These are phyloP conservation scores for Penicillium sp. DNA, from an alignment of 2,329 filamentous ascomycete genomes.

Conservation along the genomic window DNA sequence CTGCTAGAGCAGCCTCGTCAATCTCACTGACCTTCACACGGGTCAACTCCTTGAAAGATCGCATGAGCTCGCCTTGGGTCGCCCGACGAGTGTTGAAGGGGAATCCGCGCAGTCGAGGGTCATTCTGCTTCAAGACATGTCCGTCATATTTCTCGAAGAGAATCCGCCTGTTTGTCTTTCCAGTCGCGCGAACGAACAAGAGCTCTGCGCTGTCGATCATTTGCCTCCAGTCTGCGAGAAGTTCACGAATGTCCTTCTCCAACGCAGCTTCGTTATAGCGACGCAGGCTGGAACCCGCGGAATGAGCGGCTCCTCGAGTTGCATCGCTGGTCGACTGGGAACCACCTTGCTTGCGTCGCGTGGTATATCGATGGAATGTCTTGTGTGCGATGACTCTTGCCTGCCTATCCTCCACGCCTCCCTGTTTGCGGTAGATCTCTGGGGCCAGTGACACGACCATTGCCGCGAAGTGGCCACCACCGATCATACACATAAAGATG, in stretches of 20 bases:
- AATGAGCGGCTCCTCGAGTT: constrained; percentile 91
- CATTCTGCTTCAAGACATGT: constrained; percentile 78
- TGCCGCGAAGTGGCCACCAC: constrained; percentile 93
- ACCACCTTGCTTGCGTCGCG: constrained; percentile 92
- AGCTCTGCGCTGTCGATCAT: constrained; percentile 84
- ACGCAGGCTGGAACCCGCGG: constrained; percentile 84
- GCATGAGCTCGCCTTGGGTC: constrained; percentile 92
- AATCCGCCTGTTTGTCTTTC: constrained; percentile 80
- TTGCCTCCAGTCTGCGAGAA: constrained; percentile 81
- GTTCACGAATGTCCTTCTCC: constrained; percentile 79
- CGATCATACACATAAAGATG: constrained; percentile 97
- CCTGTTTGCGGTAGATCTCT: constrained; percentile 69
- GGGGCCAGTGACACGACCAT: constrained; percentile 92
- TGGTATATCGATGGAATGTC: constrained; percentile 97
- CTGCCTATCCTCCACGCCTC: constrained; percentile 76
- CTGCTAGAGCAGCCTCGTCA: constrained; percentile 65
- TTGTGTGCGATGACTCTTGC: constrained; percentile 92
- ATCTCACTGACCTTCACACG: constrained; percentile 83
- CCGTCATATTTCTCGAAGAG: constrained; percentile 90
- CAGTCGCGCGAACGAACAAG: constrained; percentile 86
- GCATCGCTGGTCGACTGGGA: constrained; percentile 92
- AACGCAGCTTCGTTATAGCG: constrained; percentile 93
- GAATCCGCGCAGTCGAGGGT: constrained; percentile 80
- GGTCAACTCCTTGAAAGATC: constrained; percentile 91
- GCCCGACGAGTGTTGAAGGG: constrained; percentile 91